Conservation (phyloP, 2,329 filamentous ascomycete species). For the Sarocladium strictum region DNA sequence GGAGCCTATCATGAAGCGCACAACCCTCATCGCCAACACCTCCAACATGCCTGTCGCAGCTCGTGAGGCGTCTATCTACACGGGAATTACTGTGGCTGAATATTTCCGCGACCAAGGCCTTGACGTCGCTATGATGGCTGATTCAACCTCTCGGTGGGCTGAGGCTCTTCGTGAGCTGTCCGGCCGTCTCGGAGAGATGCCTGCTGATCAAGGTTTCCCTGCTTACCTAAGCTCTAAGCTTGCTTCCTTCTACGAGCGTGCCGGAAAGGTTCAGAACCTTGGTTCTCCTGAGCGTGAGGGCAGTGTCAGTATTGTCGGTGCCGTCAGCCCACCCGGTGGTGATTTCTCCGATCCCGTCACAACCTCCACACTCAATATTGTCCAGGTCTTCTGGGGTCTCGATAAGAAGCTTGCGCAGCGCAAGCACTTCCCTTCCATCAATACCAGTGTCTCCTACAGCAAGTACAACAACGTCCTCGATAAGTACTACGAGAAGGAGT, state of each 20-base stretch:
- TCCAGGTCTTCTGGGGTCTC: constrained; percentile 99
- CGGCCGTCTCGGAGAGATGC: constrained; percentile 98
- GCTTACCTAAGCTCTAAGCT: constrained; percentile 95
- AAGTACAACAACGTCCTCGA: constrained; percentile 90
- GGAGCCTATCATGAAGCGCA: constrained; percentile 99
- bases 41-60: constrained; percentile 99
- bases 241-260: constrained; percentile 98
- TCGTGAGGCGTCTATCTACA: constrained; percentile 98
- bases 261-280: constrained; percentile 77
- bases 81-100: constrained; percentile 87
- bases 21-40: constrained; percentile 95
- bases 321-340: constrained; percentile 94
- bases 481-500: constrained; percentile 90
- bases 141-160: constrained; percentile 96
- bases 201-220: constrained; percentile 98
- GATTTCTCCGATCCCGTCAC: constrained; percentile 99
- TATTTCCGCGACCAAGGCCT: constrained; percentile 98
- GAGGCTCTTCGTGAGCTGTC: constrained; percentile 98
- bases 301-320: constrained; percentile 95
- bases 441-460: constrained; percentile 89
- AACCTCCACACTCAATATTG: constrained; percentile 86
- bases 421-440: constrained; percentile 99
- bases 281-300: constrained; percentile 85
- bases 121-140: constrained; percentile 99
- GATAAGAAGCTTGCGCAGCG: constrained; percentile 99